A percentile compares a stretch with the other conserved stretches of the same genome.
Conservation (phyloP, 306 rosid species). For the Psophocarpus tetragonolobus region DNA sequence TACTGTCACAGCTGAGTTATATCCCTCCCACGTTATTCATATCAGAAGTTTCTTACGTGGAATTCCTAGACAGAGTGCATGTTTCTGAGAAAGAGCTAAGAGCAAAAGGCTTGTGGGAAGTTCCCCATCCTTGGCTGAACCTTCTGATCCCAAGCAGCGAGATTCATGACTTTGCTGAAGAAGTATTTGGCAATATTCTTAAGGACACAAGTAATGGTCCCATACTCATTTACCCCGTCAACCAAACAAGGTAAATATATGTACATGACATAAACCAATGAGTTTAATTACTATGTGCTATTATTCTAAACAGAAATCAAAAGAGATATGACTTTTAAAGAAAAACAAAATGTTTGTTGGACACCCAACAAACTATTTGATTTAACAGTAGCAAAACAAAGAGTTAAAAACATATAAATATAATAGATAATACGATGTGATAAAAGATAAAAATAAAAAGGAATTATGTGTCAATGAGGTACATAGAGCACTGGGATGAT, state of each 20-base stretch:
- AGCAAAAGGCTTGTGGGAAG: slow-evolving; percentile 80
- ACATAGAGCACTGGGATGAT: too few species aligned
- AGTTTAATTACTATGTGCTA: not conserved
- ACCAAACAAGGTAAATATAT: slow-evolving; percentile 80
- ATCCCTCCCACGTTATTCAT: slow-evolving; percentile 71
- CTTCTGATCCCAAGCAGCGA: slow-evolving; percentile 71
- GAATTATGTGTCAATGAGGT: too few species aligned
- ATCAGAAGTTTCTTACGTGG: slow-evolving; percentile 81
- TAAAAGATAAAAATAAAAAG: too few species aligned
- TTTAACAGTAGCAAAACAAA: too few species aligned
- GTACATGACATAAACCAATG: not conserved
- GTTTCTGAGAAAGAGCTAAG: slow-evolving; percentile 64
- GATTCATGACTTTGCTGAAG: slow-evolving; percentile 60
- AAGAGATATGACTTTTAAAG: too few species aligned
- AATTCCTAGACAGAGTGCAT: slow-evolving; percentile 90
- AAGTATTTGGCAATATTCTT: slow-evolving; percentile 79
- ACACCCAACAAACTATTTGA: too few species aligned
- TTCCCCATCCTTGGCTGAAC: slow-evolving; percentile 98
- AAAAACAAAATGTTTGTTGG: too few species aligned
- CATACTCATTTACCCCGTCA: slow-evolving; percentile 84
- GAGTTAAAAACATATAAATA: too few species aligned
- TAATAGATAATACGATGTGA: too few species aligned
- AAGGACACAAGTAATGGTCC: slow-evolving; percentile 76
- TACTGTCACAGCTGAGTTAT: slow-evolving; percentile 60
- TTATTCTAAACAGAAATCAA: too few species aligned